Conservation (phyloP, 73 alveolate genomes). For the Tetrahymena malaccensis region DNA sequence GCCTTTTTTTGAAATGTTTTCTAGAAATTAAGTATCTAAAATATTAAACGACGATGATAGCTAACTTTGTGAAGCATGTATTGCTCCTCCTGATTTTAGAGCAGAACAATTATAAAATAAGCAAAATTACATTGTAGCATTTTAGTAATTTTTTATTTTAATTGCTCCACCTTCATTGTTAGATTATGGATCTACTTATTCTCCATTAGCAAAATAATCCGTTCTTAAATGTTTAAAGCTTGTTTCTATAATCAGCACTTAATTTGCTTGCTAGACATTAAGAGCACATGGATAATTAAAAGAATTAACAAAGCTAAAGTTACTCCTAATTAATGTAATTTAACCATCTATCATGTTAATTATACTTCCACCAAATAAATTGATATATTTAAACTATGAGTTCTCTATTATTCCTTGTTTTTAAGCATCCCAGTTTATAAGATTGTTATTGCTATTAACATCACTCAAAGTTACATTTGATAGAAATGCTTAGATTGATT, state of each 20-base stretch:
- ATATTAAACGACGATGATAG: neutral
- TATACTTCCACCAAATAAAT: neutral
- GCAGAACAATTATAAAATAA: neutral
- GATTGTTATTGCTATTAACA: neutral
- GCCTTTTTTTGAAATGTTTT: neutral
- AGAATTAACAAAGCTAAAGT: neutral
- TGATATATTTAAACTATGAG: neutral
- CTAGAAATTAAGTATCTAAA: neutral
- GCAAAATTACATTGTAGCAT: neutral
- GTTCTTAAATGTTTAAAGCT: neutral
- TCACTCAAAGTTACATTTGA: too few relatives aligned
- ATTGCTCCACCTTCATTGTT: neutral
- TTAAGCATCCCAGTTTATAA: neutral
- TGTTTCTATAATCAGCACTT: too few relatives aligned
- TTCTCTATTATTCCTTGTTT: neutral
- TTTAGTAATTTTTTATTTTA: too few relatives aligned
- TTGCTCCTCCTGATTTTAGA: neutral
- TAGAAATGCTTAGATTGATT: neutral
- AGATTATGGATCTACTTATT: too few relatives aligned
- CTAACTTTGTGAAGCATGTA: neutral
- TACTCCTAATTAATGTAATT: too few relatives aligned
- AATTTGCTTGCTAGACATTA: neutral
- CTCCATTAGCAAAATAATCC: neutral
- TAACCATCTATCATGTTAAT: neutral
- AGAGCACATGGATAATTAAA: neutral